Conservation (phyloP, 176 grass and related monocot species). For the Coix lacrymajobi region DNA sequence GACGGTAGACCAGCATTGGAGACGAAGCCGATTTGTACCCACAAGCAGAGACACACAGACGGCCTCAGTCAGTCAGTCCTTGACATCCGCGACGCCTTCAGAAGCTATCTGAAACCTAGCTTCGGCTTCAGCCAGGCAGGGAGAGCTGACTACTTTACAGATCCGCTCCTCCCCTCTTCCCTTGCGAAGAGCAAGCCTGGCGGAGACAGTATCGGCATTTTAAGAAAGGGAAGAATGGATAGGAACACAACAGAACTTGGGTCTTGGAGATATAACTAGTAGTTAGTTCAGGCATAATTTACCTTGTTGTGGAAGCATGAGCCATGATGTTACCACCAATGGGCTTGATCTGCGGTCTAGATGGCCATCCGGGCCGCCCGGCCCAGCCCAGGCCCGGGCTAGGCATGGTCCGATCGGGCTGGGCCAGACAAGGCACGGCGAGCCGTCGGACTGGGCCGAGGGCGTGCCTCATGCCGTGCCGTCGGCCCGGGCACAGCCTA, state of each 20-base stretch:
- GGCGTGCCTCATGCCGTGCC: too few relatives aligned
- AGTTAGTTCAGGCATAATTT: background rate
- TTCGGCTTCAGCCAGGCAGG: conserved; percentile 80
- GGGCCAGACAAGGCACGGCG: too few relatives aligned
- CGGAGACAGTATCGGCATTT: background rate
- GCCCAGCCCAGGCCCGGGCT: too few relatives aligned
- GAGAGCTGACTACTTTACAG: conserved; percentile 88
- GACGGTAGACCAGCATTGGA: background rate
- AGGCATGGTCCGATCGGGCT: too few relatives aligned
- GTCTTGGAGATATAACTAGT: background rate
- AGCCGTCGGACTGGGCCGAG: too few relatives aligned
- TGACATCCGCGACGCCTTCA: conserved; percentile 70
- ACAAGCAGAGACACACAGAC: background rate
- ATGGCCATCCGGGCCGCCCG: too few relatives aligned
- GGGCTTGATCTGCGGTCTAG: conserved; percentile 85
- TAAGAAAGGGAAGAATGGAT: background rate
- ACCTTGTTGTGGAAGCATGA: conserved; percentile 93
- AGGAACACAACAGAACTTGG: background rate
- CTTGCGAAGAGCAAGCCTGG: conserved; percentile 84
- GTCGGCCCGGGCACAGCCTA: too few relatives aligned
- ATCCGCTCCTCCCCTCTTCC: conserved; percentile 86
- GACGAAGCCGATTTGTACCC: background rate
- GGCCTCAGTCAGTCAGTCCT: conserved; percentile 67
- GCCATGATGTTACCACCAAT: conserved; percentile 97
- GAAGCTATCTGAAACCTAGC: conserved; percentile 70